phyloP scores from a whole-genome alignment of 805 yeast species.

The Barnettozyma sucrosica region DNA sequence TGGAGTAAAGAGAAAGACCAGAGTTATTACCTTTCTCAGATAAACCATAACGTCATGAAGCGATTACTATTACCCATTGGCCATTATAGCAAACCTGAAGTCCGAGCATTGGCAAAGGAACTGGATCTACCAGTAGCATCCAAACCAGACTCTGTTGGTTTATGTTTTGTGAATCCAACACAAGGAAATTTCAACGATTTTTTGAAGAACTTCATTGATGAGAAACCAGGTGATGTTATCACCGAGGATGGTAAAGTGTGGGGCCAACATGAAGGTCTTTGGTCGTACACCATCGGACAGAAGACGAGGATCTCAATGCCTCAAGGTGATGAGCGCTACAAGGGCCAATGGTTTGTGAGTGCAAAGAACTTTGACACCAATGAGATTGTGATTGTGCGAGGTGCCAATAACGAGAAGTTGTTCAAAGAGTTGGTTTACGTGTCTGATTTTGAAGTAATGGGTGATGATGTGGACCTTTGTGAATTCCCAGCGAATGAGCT shows the following conservation, averaged over 20 bases:
- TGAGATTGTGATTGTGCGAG: constrained; percentile 74
- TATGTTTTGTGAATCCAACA: constrained; percentile 76
- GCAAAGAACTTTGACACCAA: constrained; percentile 60
- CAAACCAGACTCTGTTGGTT: constrained; percentile 93
- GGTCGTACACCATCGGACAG: constrained; percentile 97
- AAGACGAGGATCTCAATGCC: constrained; percentile 72
- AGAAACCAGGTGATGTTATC: constrained; percentile 74
- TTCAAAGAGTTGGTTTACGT: constrained; percentile 40
- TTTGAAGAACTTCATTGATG: constrained; percentile 64
- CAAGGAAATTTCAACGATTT: constrained; percentile 69
- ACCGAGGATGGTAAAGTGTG: constrained; percentile 68
- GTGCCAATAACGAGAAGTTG: constrained; percentile 53
- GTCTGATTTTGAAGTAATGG: constrained; percentile 29
- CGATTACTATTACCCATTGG: constrained; percentile 77
- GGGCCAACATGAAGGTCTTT: constrained; percentile 81
- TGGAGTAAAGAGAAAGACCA: constrained; percentile 70
- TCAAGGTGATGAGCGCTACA: constrained; percentile 69
- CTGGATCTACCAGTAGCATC: constrained; percentile 52
- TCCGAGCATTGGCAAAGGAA: constrained; percentile 59
- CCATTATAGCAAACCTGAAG: constrained; percentile 64
- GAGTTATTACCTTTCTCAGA: constrained; percentile 79
- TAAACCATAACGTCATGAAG: constrained; percentile 40
- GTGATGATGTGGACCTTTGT: constrained; percentile 3
- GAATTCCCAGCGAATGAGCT: constrained; percentile 24
- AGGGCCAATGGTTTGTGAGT: constrained; percentile 84